Evolutionary conservation across 1,284 basidiomycete species (phyloP).

Genomic region (Dichomitus squalens): DNA sequence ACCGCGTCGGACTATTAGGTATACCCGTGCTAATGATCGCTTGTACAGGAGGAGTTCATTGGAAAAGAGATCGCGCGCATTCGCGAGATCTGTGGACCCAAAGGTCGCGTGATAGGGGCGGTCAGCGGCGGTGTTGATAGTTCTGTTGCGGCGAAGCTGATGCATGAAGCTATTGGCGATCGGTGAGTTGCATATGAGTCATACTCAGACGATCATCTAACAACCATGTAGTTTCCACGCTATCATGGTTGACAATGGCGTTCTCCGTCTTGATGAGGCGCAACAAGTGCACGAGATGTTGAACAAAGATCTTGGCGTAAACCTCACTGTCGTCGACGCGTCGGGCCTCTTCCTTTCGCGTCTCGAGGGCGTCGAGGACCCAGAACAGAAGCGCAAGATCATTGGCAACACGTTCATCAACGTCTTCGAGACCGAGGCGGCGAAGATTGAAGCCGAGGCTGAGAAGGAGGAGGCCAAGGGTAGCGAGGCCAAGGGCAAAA

Average conservation of each 20-base stretch:
- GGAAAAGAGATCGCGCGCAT: constrained; percentile 97
- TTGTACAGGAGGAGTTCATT: constrained; percentile 88
- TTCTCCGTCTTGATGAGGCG: constrained; percentile 91
- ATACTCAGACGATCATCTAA: not conserved
- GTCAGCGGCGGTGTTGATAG: constrained; percentile 98
- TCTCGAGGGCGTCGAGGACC: constrained; percentile 91
- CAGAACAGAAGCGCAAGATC: constrained; percentile 97
- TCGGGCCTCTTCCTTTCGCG: constrained; percentile 93
- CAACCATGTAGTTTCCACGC: constrained; percentile 82
- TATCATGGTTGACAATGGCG: constrained; percentile 99
- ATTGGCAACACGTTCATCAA: constrained; percentile 99
- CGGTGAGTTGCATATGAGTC: constrained; percentile 51
- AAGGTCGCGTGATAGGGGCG: constrained; percentile 96
- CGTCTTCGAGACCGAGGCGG: constrained; percentile 93
- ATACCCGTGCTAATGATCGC: not conserved
- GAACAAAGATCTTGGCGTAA: constrained; percentile 92
- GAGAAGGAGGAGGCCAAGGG: constrained; percentile 72
- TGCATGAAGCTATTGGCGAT: constrained; percentile 99
- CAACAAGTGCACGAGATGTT: constrained; percentile 96
- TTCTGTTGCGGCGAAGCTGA: constrained; percentile 97
- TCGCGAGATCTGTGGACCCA: constrained; percentile 92
- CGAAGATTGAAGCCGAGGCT: constrained; percentile 86
- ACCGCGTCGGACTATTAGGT: not conserved
- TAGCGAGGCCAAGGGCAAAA: constrained; percentile 81
- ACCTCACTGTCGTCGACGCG: constrained; percentile 95